Conservation (phyloP, 2,329 filamentous ascomycete genomes). For the Stagonosporopsis cucurbitacearum region DNA sequence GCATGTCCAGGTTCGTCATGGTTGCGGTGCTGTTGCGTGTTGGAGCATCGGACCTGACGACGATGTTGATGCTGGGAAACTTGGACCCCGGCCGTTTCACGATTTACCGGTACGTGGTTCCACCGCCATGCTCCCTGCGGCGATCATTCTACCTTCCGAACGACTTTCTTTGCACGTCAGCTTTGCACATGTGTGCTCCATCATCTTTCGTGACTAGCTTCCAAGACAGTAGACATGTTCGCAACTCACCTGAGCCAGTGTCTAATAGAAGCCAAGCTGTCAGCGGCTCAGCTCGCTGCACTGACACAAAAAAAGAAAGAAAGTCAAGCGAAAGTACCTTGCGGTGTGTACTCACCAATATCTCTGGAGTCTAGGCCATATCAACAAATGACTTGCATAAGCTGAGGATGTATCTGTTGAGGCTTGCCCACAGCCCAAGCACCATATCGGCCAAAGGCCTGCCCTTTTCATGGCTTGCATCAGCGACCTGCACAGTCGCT, state of each 20-base stretch:
- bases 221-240: neutral
- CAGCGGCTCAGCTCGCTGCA: neutral
- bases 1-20: slow-evolving; percentile 67
- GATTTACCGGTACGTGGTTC: neutral
- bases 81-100: slow-evolving; percentile 13
- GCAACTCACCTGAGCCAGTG: neutral
- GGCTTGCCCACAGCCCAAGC: neutral
- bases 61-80: slow-evolving; percentile 6
- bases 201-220: neutral
- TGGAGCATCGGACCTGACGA: slow-evolving; percentile 2
- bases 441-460: neutral
- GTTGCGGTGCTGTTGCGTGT: slow-evolving; percentile 21
- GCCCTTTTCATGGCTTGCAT: neutral
- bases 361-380: neutral
- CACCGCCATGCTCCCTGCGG: neutral
- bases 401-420: neutral
- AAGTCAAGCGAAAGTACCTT: slow-evolving; percentile 2
- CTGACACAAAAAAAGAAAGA: neutral
- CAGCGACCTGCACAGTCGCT: neutral
- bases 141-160: neutral
- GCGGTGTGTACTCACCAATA: neutral
- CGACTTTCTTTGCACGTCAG: neutral
- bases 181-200: neutral
- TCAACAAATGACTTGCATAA: neutral
- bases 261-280: neutral